These are phyloP conservation scores for Saccharomycopsis olivae DNA, from an alignment of 805 yeast species.

Conservation along the genomic window DNA sequence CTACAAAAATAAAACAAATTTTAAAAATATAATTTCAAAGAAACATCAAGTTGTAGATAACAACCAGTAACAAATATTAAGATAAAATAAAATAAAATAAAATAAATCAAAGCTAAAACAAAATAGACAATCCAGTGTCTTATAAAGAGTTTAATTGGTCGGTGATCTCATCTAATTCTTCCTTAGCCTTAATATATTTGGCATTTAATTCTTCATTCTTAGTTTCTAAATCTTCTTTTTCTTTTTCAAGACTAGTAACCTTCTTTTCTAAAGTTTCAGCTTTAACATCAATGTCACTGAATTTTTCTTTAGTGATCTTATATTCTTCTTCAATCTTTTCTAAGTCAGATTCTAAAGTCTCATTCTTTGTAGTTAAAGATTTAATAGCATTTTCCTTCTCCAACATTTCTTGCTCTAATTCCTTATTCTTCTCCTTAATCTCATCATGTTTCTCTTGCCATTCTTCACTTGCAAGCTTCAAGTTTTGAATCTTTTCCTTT, in stretches of 20 bases:
- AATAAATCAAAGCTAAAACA: too few species aligned
- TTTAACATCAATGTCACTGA: slow-evolving; percentile 53
- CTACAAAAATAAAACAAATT: too few species aligned
- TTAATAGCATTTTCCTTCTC: slow-evolving; percentile 56
- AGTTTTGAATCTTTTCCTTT: slow-evolving; percentile 25
- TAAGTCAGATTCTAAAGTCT: slow-evolving; percentile 39
- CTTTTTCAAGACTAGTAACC: slow-evolving; percentile 51
- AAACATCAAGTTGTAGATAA: too few species aligned
- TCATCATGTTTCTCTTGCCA: slow-evolving; percentile 63
- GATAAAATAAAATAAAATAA: too few species aligned
- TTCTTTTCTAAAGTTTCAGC: slow-evolving; percentile 59
- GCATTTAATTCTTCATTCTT: slow-evolving; percentile 49
- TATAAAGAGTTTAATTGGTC: slow-evolving; percentile 46
- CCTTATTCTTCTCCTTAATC: slow-evolving; percentile 43
- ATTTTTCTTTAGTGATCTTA: slow-evolving; percentile 47
- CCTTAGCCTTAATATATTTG: slow-evolving; percentile 43
- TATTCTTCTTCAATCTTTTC: slow-evolving; percentile 47
- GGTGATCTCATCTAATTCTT: slow-evolving; percentile 54
- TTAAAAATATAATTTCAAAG: too few species aligned
- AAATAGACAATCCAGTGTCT: too few species aligned
- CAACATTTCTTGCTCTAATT: slow-evolving; percentile 49
- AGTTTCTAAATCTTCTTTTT: slow-evolving; percentile 49
- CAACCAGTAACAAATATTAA: too few species aligned
- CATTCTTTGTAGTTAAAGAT: slow-evolving; percentile 50
- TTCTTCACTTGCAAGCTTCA: slow-evolving; percentile 53